Evolutionary conservation across 345 rosid genomes (phyloP), one percentile per base, ranked within the genome.

Genomic region (Litchi chinensis): DNA sequence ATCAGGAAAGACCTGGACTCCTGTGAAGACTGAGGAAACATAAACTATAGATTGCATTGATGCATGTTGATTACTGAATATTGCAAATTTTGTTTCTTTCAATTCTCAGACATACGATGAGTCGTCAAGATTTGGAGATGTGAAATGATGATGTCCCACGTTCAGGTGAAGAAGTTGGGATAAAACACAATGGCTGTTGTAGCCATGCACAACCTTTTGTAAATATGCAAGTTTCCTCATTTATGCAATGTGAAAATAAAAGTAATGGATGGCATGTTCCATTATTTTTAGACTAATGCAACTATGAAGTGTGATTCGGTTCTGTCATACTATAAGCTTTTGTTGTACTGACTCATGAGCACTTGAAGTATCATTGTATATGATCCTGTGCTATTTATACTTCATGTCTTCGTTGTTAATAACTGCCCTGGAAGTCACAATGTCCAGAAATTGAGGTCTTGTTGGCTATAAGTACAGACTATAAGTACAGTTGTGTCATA

Each of bases 1-100:
- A 41, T 56, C 79, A 2, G 76, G 59, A 77, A 85, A 86, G 65
- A 79, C 72, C 75, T 93, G 99, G 99, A 83, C 81, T 70, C 90
- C 87, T 40, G 81, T 92, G 80, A 91, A 91, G 81, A 88, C 70
- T 46, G 88, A 88, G 39, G 98, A 91, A 74, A 77, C 69, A 18
- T 93, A 89, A 93, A 65, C 67, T 5, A 19, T 64, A 70, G 10
- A 54, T 67, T 15, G 19, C 22, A 21, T 10, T 65, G 66, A 59
- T 41, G 15, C 22, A 24, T 26, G 19, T 67, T 26, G 28, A 26
- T 28, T 21, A 40, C 57, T 43, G 65, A 21, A 24, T 9, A 21
- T 21, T 57, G 6, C 26, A 73, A 73, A 12, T 39, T 8, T 74
- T 68, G 41, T 67, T 56, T 73, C 18, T 10, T 72, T 12, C n/a